Percentiles rank a stretch among this genome's conserved stretches.
These are phyloP conservation scores for Melaleuca alternifolia DNA, from an alignment of 345 rosid genomes.

Conservation along the genomic window DNA sequence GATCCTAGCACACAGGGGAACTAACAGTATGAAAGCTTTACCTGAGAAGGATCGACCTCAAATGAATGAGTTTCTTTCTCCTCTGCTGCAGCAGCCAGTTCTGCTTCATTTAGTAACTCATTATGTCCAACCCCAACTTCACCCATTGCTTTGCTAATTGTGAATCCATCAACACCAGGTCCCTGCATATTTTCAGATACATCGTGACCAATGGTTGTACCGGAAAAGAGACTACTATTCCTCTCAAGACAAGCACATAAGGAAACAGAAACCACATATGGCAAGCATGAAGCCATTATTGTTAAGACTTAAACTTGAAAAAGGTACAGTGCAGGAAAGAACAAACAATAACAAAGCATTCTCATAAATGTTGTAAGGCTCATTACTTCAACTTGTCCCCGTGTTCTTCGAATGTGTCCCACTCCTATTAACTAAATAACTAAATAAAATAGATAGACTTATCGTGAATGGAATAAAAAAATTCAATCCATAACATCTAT, in stretches of 20 bases:
- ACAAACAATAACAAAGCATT: neutral
- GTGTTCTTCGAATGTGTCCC: too few species aligned
- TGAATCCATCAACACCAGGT: slow-evolving; percentile 53
- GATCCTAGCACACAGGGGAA: neutral
- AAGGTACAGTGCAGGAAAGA: neutral
- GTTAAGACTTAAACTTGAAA: neutral
- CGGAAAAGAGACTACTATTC: neutral
- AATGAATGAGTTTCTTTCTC: slow-evolving; percentile 91
- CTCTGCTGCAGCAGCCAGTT: slow-evolving; percentile 87
- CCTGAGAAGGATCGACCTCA: slow-evolving; percentile 91
- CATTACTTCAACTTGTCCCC: too few species aligned
- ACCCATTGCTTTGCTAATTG: slow-evolving; percentile 59
- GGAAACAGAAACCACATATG: neutral
- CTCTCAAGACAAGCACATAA: neutral
- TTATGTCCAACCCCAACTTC: slow-evolving; percentile 53
- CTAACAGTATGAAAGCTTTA: slow-evolving; percentile 1
- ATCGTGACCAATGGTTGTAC: neutral
- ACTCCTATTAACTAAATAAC: too few species aligned
- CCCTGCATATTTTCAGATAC: slow-evolving; percentile 11
- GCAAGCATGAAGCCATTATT: neutral
- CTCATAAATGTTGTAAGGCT: neutral
- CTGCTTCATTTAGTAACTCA: slow-evolving; percentile 76
- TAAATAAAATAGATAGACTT: too few species aligned
- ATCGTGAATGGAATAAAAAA: too few species aligned
- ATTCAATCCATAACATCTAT: too few species aligned